A percentile compares a stretch with the other conserved stretches of the same genome.
Conservation (phyloP, 2,329 filamentous ascomycete species). For the Apiospora rasikravindrae region DNA sequence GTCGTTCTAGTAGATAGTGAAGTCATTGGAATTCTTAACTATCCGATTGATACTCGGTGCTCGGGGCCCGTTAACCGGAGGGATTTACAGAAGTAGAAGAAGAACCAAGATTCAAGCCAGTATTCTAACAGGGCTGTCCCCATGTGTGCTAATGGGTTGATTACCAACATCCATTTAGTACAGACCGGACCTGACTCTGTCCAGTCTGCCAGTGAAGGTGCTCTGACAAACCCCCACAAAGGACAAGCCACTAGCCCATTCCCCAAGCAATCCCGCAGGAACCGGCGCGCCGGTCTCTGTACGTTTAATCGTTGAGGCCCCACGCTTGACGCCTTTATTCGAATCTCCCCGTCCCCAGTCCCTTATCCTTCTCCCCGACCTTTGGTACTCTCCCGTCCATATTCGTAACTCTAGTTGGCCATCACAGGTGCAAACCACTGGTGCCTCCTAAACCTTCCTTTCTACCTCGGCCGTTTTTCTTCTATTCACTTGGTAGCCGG, state of each 20-base stretch:
- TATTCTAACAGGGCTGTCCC: background rate
- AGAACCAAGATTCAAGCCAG: background rate
- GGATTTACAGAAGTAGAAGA: background rate
- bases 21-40: background rate
- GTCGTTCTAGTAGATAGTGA: background rate
- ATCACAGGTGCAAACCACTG: background rate
- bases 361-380: background rate
- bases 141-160: background rate
- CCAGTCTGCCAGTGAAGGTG: background rate
- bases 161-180: background rate
- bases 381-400: background rate
- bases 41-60: background rate
- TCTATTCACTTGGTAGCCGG: background rate
- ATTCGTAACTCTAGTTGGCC: background rate
- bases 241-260: background rate
- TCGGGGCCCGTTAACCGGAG: background rate
- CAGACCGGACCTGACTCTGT: background rate
- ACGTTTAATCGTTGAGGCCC: slow-evolving; percentile 16
- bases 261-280: slow-evolving; percentile 13
- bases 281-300: background rate
- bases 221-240: slow-evolving; percentile 16
- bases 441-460: background rate
- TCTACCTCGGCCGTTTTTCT: background rate
- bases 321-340: slow-evolving; percentile 1
- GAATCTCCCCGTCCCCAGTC: slow-evolving; percentile 1